Evolutionary conservation across 2,329 filamentous ascomycete genomes (phyloP), one percentile per base, ranked within the genome.

Genomic region (Colletotrichum costaricense): DNA sequence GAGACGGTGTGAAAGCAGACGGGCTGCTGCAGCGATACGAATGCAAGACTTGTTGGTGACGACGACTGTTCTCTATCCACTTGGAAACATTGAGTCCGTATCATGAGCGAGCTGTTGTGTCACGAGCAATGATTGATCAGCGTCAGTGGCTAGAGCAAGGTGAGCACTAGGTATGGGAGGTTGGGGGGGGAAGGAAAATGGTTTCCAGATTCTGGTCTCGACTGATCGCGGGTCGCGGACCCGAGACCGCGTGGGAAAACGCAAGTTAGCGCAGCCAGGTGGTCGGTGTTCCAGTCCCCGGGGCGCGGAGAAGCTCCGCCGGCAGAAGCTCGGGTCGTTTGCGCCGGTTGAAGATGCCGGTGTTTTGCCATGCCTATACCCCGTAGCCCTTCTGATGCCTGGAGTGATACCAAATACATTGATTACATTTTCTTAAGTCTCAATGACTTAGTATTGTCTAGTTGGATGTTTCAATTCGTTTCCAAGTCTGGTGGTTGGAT

Each of bases 241-340:
- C 11, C 42, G n/a, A 19, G 22, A 22, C 24, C 12, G 60, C n/a
- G 19, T 22, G 26, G 42, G 19, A 22, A 38, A 30, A 16, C 26
- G 12, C 4, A 52, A 8, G 7, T 22, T 52, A 52, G 42, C 28
- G 60, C 22, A 7, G 35, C 35, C 35, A 60, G 38, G 58, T 26
- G 26, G 7, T 49, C 26, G 42, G 42, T 63, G 42, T 52, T 30
- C 26, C 42, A 16, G 46, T 46, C 7, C n/a, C 30, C n/a, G 11
- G 55, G 55, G 30, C 3, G 62, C 49, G 63, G 63, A 58, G 35
- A 49, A 59, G 12, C 26, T 68, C 69, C 69, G 35, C 46, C 49
- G 64, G 35, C 19, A 35, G 35, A 57, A 35, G 35, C 22, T 49
- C 49, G 52, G 38, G 4, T 26, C 26, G 49, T 12, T 33, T 14